Evolutionary conservation across 2,329 filamentous ascomycete genomes (phyloP).

Genomic region (Emmonsia crescens): DNA sequence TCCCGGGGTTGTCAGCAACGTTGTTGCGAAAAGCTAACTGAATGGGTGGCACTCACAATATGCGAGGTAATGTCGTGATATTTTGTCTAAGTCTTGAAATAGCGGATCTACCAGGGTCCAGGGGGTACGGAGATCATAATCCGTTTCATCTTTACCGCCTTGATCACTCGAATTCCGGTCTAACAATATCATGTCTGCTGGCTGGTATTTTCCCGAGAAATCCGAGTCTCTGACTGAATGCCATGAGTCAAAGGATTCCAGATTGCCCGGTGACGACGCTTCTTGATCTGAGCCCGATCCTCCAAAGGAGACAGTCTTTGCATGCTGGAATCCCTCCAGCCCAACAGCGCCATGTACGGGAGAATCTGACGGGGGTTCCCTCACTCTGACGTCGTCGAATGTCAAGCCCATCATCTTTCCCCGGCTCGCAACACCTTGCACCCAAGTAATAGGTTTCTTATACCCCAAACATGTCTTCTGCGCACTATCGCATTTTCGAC

Average conservation of each 20-base stretch:
- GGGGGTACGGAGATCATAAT: background rate
- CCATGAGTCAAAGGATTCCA: background rate
- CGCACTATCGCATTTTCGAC: constrained; percentile 33
- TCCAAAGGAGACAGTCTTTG: background rate
- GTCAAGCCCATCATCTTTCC: constrained; percentile 44
- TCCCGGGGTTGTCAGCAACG: constrained; percentile 9
- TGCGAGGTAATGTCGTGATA: constrained; percentile 37
- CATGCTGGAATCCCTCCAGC: constrained; percentile 5
- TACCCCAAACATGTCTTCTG: constrained; percentile 36
- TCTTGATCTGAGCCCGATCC: background rate
- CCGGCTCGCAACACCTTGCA: constrained; percentile 34
- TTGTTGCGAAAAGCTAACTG: background rate
- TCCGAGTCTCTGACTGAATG: background rate
- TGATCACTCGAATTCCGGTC: background rate
- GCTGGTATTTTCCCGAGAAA: background rate
- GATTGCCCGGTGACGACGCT: background rate
- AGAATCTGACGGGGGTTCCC: background rate
- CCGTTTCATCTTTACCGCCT: background rate
- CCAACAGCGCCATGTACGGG: background rate
- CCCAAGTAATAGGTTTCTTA: constrained; percentile 33
- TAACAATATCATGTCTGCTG: background rate
- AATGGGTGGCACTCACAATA: constrained; percentile 27
- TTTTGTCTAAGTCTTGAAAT: constrained; percentile 34
- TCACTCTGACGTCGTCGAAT: constrained; percentile 31
- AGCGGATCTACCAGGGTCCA: constrained; percentile 30